Evolutionary conservation across 768 basidiomycete species (phyloP).

Genomic region (Amanita brunnescens): DNA sequence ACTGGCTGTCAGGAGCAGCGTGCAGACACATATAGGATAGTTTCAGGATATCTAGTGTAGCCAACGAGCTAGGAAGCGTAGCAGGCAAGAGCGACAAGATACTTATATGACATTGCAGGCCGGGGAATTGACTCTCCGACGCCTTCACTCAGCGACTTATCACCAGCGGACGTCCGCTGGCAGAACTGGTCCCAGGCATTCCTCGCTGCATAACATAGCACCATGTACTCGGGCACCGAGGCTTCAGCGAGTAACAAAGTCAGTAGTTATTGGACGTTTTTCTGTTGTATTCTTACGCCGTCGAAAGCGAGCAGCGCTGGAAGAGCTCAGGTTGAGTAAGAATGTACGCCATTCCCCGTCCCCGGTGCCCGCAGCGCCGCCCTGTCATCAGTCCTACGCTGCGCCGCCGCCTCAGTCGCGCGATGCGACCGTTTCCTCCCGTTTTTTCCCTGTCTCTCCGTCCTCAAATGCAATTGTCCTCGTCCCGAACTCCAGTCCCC

Average conservation of each 20-base stretch:
- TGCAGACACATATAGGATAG: not conserved
- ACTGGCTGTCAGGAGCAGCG: not conserved
- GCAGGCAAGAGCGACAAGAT: not conserved
- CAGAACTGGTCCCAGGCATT: not conserved
- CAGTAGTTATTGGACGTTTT: conserved; percentile 19
- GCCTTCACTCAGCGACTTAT: conserved; percentile 1
- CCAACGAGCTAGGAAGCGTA: too few relatives aligned
- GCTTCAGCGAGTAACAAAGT: conserved; percentile 43
- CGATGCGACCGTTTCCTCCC: conserved; percentile 62
- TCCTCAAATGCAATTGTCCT: conserved; percentile 49
- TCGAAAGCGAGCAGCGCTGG: conserved; percentile 35
- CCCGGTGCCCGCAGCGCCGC: conserved; percentile 19
- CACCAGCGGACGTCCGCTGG: not conserved
- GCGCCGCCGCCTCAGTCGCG: conserved; percentile 60
- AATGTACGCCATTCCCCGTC: conserved; percentile 19
- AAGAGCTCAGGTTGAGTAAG: conserved; percentile 39
- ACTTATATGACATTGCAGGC: too few relatives aligned
- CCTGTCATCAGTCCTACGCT: conserved; percentile 18
- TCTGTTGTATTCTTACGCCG: conserved; percentile 4
- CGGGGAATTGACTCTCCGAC: not conserved
- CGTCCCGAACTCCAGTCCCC: conserved; percentile 71
- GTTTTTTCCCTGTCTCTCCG: conserved; percentile 44
- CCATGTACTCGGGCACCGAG: conserved; percentile 41
- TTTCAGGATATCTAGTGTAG: too few relatives aligned
- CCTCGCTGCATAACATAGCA: conserved; percentile 15